A percentile compares a stretch with the other conserved stretches of the same genome.
Conservation (phyloP, 768 basidiomycete species). For the Suillus subluteus region DNA sequence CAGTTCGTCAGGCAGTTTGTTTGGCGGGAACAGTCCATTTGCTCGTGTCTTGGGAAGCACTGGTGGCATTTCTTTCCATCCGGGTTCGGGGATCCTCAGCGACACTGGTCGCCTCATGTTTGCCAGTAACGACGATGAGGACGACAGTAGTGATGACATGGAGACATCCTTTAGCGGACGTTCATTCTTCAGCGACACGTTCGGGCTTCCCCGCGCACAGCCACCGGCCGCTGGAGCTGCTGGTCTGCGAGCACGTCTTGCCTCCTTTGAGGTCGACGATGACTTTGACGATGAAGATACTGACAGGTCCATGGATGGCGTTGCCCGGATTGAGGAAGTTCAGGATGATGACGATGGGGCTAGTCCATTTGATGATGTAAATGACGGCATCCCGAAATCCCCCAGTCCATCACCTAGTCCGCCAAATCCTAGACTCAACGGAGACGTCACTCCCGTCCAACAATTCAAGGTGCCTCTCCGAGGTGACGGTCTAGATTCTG, state of each 20-base stretch:
- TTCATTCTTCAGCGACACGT: slow-evolving; percentile 54
- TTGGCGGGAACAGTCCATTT: slow-evolving; percentile 43
- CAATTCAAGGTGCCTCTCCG: slow-evolving; percentile 55
- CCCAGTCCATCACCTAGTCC: slow-evolving; percentile 33
- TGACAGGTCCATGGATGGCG: neutral
- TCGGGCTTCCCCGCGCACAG: slow-evolving; percentile 45
- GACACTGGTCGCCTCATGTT: slow-evolving; percentile 64
- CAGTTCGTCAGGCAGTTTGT: slow-evolving; percentile 26
- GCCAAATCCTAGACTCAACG: slow-evolving; percentile 49
- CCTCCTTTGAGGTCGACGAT: slow-evolving; percentile 61
- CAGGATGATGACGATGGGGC: slow-evolving; percentile 37
- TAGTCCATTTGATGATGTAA: slow-evolving; percentile 31
- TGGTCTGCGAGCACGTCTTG: slow-evolving; percentile 61
- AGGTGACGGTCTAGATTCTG: slow-evolving; percentile 58
- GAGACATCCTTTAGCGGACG: slow-evolving; percentile 30
- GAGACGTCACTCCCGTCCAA: slow-evolving; percentile 46
- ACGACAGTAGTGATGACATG: slow-evolving; percentile 57
- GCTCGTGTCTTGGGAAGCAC: slow-evolving; percentile 58
- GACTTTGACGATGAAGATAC: slow-evolving; percentile 32
- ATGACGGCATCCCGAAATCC: slow-evolving; percentile 40
- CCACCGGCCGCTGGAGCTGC: slow-evolving; percentile 57
- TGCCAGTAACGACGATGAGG: slow-evolving; percentile 59
- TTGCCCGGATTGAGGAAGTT: slow-evolving; percentile 31
- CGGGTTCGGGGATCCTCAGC: slow-evolving; percentile 52
- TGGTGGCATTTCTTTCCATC: slow-evolving; percentile 70